Percentiles rank a stretch among this genome's conserved stretches.
Evolutionary conservation across 2,329 filamentous ascomycete species (phyloP).

Genomic region (Didymella glomerata): DNA sequence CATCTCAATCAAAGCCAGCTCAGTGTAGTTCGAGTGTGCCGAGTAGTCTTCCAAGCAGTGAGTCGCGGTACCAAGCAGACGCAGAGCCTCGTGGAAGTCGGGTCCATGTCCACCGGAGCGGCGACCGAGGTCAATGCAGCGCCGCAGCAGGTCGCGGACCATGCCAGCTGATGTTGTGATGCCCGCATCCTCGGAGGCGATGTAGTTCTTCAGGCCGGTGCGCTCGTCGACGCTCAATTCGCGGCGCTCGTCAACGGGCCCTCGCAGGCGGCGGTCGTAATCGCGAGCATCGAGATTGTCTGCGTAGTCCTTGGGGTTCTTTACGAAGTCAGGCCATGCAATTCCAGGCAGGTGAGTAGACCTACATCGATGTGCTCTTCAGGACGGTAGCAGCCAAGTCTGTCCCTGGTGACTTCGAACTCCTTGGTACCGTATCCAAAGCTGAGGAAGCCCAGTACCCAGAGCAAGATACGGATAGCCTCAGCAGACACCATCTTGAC

Average conservation of each 20-base stretch:
- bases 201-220: slow-evolving; percentile 84
- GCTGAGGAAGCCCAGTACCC: slow-evolving; percentile 87
- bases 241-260: slow-evolving; percentile 77
- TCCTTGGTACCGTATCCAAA: slow-evolving; percentile 86
- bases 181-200: slow-evolving; percentile 79
- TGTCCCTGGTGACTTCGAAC: slow-evolving; percentile 82
- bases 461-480: slow-evolving; percentile 88
- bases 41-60: slow-evolving; percentile 92
- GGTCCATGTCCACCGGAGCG: slow-evolving; percentile 74
- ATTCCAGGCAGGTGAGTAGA: neutral
- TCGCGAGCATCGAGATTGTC: slow-evolving; percentile 85
- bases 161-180: slow-evolving; percentile 85
- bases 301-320: slow-evolving; percentile 70
- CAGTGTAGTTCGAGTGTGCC: slow-evolving; percentile 92
- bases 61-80: slow-evolving; percentile 84
- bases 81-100: slow-evolving; percentile 87
- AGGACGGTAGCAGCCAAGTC: slow-evolving; percentile 77
- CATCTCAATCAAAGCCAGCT: slow-evolving; percentile 86
- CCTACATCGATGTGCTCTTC: slow-evolving; percentile 75
- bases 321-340: slow-evolving; percentile 14
- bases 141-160: slow-evolving; percentile 75
- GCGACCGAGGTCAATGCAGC: slow-evolving; percentile 81
- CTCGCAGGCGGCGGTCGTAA: slow-evolving; percentile 82
- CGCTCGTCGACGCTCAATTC: slow-evolving; percentile 80
- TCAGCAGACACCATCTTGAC: slow-evolving; percentile 90